phyloP scores from a whole-genome alignment of 768 basidiomycete species.

The Clitopilus hobsonii region DNA sequence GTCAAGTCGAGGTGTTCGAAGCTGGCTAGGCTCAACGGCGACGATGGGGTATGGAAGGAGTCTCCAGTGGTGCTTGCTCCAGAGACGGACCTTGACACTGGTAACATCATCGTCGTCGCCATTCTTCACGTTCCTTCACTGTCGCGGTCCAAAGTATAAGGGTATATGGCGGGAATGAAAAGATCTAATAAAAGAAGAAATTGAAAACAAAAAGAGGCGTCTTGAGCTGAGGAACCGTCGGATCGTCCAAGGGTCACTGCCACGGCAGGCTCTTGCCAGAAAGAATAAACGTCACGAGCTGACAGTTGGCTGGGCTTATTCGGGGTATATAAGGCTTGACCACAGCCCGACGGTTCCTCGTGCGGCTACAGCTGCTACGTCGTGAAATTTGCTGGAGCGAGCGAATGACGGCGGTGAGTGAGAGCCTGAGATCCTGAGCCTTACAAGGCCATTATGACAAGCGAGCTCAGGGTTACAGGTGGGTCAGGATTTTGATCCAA shows the following conservation, averaged over 20 bases:
- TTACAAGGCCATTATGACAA: too few relatives aligned
- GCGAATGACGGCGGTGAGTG: slow-evolving; percentile 8
- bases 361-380: slow-evolving; percentile 9
- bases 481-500: slow-evolving; percentile 13
- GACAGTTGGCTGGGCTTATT: background rate
- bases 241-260: slow-evolving; percentile 26
- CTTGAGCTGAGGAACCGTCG: slow-evolving; percentile 47
- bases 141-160: slow-evolving; percentile 27
- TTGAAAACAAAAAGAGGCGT: slow-evolving; percentile 11
- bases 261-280: slow-evolving; percentile 25
- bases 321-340: slow-evolving; percentile 37
- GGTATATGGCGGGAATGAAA: slow-evolving; percentile 23
- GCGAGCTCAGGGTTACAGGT: background rate
- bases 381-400: background rate
- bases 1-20: slow-evolving; percentile 49
- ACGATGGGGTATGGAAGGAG: slow-evolving; percentile 30
- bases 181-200: slow-evolving; percentile 16
- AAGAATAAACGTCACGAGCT: slow-evolving; percentile 24
- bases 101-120: background rate
- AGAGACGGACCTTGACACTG: background rate
- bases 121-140: slow-evolving; percentile 17
- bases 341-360: slow-evolving; percentile 48
- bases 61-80: slow-evolving; percentile 6
- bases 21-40: slow-evolving; percentile 30
- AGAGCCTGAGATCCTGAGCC: background rate